Evolutionary conservation across 257 asterid genomes (phyloP).

Genomic region (Solanum bukasovii): DNA sequence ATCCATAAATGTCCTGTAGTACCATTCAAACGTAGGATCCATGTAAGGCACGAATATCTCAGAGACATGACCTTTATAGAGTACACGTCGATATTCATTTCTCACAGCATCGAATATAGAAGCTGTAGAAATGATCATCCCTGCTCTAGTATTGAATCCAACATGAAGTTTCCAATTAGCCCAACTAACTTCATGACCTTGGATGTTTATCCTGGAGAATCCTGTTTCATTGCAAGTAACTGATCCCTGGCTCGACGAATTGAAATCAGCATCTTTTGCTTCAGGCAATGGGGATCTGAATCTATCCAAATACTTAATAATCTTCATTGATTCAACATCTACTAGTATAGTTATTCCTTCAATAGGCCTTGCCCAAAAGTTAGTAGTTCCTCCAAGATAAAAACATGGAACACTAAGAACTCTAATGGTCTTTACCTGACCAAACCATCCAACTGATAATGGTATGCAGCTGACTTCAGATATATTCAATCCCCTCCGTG

Average conservation of each 20-base stretch:
- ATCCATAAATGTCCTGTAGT: slow-evolving; percentile 54
- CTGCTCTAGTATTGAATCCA: slow-evolving; percentile 55
- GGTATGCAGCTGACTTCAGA: slow-evolving; percentile 58
- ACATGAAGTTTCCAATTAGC: slow-evolving; percentile 60
- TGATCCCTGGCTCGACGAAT: slow-evolving; percentile 13
- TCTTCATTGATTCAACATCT: slow-evolving; percentile 37
- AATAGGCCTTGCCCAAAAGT: slow-evolving; percentile 64
- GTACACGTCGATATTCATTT: slow-evolving; percentile 32
- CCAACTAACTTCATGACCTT: slow-evolving; percentile 40
- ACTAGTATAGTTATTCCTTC: slow-evolving; percentile 37
- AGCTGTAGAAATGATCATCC: slow-evolving; percentile 53
- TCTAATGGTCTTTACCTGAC: slow-evolving; percentile 38
- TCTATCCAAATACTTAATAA: slow-evolving; percentile 29
- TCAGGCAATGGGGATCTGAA: slow-evolving; percentile 24
- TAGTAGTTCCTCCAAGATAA: slow-evolving; percentile 44
- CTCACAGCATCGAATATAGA: slow-evolving; percentile 17
- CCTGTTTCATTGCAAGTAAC: slow-evolving; percentile 17
- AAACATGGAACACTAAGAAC: slow-evolving; percentile 41
- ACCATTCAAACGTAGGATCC: slow-evolving; percentile 60
- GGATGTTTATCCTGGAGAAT: slow-evolving; percentile 13
- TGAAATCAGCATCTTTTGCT: slow-evolving; percentile 40
- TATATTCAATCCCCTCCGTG: slow-evolving; percentile 41
- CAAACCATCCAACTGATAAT: slow-evolving; percentile 58
- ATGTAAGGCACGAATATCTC: slow-evolving; percentile 79
- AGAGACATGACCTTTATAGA: slow-evolving; percentile 55